These are phyloP conservation scores for Nicotiana obtusifolia DNA, from an alignment of 257 asterid species.

Conservation along the genomic window DNA sequence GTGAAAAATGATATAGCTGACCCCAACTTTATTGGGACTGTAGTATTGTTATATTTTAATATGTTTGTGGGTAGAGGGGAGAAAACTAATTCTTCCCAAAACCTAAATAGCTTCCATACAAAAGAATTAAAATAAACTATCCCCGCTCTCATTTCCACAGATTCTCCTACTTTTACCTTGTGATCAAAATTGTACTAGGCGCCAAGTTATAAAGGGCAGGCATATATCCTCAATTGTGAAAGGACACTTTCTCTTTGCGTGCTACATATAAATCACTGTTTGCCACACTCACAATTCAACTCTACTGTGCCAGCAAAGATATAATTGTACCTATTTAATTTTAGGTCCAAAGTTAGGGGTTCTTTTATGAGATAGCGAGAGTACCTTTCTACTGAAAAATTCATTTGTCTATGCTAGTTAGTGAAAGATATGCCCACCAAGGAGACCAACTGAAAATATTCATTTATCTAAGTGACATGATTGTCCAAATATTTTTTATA, in stretches of 20 bases:
- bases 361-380: background rate
- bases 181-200: background rate
- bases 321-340: background rate
- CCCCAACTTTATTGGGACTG: too few relatives aligned
- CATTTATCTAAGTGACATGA: too few relatives aligned
- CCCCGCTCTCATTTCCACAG: background rate
- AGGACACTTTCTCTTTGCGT: constrained; percentile 9
- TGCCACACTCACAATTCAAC: background rate
- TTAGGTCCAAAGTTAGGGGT: background rate
- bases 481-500: too few relatives aligned
- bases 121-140: too few relatives aligned
- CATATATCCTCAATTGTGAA: constrained; percentile 1
- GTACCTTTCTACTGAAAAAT: background rate
- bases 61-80: too few relatives aligned
- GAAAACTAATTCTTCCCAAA: too few relatives aligned
- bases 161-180: too few relatives aligned
- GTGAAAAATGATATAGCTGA: too few relatives aligned
- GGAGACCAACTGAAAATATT: too few relatives aligned
- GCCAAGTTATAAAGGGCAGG: background rate
- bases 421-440: constrained; percentile 13
- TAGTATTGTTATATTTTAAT: too few relatives aligned
- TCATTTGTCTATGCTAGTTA: background rate
- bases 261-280: constrained; percentile 2
- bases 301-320: background rate
- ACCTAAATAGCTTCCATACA: too few relatives aligned